These are phyloP conservation scores for Claviceps maximensis DNA, from an alignment of 2,329 filamentous ascomycete species.

Conservation along the genomic window DNA sequence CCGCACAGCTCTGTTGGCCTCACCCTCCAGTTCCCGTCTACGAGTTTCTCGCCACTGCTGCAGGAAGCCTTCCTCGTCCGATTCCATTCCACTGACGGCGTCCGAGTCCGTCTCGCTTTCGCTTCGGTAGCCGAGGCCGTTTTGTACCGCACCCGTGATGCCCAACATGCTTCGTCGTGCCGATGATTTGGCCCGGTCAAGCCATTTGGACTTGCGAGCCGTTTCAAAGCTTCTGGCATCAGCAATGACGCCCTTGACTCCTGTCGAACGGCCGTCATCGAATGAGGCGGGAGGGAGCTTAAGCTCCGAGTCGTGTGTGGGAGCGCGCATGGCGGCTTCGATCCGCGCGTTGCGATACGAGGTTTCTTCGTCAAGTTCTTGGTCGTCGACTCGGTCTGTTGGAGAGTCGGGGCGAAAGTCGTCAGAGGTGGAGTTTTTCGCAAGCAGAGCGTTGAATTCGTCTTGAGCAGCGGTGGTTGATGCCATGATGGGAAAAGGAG, in stretches of 20 bases:
- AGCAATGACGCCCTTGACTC: constrained; percentile 77
- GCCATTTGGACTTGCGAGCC: constrained; percentile 45
- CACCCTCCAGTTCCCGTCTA: constrained; percentile 60
- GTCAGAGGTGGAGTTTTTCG: constrained; percentile 35
- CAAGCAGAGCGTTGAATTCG: constrained; percentile 51
- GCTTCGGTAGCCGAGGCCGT: constrained; percentile 15
- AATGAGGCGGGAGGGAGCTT: constrained; percentile 50
- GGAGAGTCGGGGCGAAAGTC: constrained; percentile 27
- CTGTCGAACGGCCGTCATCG: constrained; percentile 58
- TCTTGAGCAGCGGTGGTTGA: constrained; percentile 51
- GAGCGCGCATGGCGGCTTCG: constrained; percentile 53
- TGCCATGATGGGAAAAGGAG: constrained; percentile 32
- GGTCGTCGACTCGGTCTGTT: constrained; percentile 14
- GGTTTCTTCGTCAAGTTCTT: constrained; percentile 46
- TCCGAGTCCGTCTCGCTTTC: constrained; percentile 36
- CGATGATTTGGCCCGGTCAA: constrained; percentile 34
- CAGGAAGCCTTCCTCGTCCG: constrained; percentile 71
- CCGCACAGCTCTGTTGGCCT: constrained; percentile 39
- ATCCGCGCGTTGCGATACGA: constrained; percentile 39
- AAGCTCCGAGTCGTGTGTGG: constrained; percentile 37
- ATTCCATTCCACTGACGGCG: constrained; percentile 30
- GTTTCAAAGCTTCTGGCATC: constrained; percentile 67
- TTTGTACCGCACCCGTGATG: constrained; percentile 19
- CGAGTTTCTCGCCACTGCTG: constrained; percentile 73
- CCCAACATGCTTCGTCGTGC: constrained; percentile 44